Conservation (phyloP, 108 stramenopile species). For the Fragilariopsis cylindrus region DNA sequence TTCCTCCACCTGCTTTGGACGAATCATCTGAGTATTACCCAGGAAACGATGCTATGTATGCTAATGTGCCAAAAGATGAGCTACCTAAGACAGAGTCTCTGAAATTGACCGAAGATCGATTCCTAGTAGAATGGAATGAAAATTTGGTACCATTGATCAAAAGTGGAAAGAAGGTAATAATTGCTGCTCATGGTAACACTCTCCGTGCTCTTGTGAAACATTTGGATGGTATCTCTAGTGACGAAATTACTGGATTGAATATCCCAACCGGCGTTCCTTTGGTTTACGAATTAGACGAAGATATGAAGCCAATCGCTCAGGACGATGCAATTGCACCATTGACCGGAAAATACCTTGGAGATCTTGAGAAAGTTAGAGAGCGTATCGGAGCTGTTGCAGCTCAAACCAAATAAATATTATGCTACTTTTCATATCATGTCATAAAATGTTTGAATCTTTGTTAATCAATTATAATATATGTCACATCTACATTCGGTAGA, state of each 20-base stretch:
- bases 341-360: slow-evolving; percentile 87
- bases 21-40: slow-evolving; percentile 77
- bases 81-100: slow-evolving; percentile 88
- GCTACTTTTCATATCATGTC: too few species aligned
- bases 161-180: slow-evolving; percentile 88
- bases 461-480: too few species aligned
- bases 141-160: slow-evolving; percentile 83
- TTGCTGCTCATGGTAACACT: slow-evolving; percentile 99
- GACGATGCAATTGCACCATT: slow-evolving; percentile 86
- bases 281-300: slow-evolving; percentile 91
- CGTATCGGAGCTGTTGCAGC: slow-evolving; percentile 91
- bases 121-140: slow-evolving; percentile 92
- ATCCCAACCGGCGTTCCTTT: slow-evolving; percentile 98
- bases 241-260: slow-evolving; percentile 93
- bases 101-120: slow-evolving; percentile 91
- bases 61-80: slow-evolving; percentile 60
- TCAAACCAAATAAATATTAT: slow-evolving; percentile 83
- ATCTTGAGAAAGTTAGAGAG: slow-evolving; percentile 79
- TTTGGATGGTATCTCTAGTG: slow-evolving; percentile 93
- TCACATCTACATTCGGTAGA: too few species aligned
- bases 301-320: slow-evolving; percentile 89
- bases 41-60: slow-evolving; percentile 89
- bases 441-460: too few species aligned
- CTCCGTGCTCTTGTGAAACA: slow-evolving; percentile 98
- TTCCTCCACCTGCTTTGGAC: slow-evolving; percentile 91